Base-by-base conservation (phyloP, 176 grass and related monocot genomes). In the Musa acuminata region DNA sequence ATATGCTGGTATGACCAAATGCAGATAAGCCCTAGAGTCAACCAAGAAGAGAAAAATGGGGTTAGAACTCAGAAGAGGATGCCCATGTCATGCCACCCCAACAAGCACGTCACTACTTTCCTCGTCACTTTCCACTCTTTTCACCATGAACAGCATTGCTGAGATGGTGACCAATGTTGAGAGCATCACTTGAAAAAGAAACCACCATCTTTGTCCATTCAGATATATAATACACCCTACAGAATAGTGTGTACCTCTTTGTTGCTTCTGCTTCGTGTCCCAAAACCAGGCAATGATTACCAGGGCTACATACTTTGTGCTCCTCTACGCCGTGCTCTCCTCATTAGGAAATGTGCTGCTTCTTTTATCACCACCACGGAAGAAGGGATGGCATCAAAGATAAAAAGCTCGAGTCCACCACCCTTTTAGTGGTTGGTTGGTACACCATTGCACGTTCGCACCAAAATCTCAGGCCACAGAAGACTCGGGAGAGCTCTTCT, bases 81-180 rank as follows among this genome's bases (percentile, higher is more conserved):
- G 24, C 52, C 13, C 71, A 73, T 55, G 71, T 73, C 71, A 73
- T 73, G 71, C 71, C 13, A 54, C 52, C 23, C 71, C 51, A 73
- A 73, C 16, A 8, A 54, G 71, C 16, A 55, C 71, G 71, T 73
- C 71, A 73, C 35, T 49, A 24, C 20, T 50, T 13, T 0, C 11
- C 2, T 11, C 70, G 3, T 14, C 70, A 20, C 26, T 16, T 3
- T 27, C 55, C 21, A 54, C 71, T 16, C 13, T 55, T 55, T 24
- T 53, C 52, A 26, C 17, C 26, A 67, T 13, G 2, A 67, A 67
- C 24, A 67, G 24, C 25, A 25, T 10, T 35, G 13, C 14, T 14
- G 2, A 23, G 11, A 25, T 54, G 51, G 51, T 72, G 52, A 12
- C 52, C 35, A 55, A 55, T 26, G 48, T 55, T 52, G 55, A 73